Conservation (phyloP, 2,329 filamentous ascomycete genomes). For the Boeremia exigua region DNA sequence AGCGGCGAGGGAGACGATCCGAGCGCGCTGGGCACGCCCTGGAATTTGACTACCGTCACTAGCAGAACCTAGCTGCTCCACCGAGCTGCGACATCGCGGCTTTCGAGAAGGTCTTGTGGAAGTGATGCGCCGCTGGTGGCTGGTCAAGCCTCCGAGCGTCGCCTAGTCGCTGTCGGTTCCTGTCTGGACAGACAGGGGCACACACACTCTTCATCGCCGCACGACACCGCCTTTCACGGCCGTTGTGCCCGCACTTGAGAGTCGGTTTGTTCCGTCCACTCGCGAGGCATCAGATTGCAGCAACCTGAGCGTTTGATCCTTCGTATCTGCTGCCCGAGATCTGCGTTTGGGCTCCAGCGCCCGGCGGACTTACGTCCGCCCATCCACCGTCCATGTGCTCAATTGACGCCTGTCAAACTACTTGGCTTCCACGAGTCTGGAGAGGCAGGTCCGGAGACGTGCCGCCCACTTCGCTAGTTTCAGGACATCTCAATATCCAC, state of each 20-base stretch:
- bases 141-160: conserved; percentile 12
- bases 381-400: conserved; percentile 4
- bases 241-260: conserved; percentile 1
- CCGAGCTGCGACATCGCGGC: conserved; percentile 21
- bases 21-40: conserved; percentile 21
- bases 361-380: conserved; percentile 6
- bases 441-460: conserved; percentile 11
- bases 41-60: conserved; percentile 19
- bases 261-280: conserved; percentile 3
- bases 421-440: conserved; percentile 20
- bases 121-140: conserved; percentile 38
- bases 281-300: conserved; percentile 5
- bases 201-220: conserved; percentile 5
- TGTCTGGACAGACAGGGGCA: conserved; percentile 9
- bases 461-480: conserved; percentile 15
- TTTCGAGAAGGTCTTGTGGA: conserved; percentile 45
- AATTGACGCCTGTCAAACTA: conserved; percentile 19
- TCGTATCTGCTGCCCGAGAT: conserved; percentile 32
- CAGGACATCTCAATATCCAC: conserved; percentile 10
- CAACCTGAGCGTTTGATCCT: neutral
- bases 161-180: conserved; percentile 1
- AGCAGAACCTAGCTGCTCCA: conserved; percentile 19
- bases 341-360: conserved; percentile 27
- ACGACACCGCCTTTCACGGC: conserved; percentile 17
- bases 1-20: conserved; percentile 28